Evolutionary conservation across 345 rosid species (phyloP).

Genomic region (Crucihimalaya himalaica): DNA sequence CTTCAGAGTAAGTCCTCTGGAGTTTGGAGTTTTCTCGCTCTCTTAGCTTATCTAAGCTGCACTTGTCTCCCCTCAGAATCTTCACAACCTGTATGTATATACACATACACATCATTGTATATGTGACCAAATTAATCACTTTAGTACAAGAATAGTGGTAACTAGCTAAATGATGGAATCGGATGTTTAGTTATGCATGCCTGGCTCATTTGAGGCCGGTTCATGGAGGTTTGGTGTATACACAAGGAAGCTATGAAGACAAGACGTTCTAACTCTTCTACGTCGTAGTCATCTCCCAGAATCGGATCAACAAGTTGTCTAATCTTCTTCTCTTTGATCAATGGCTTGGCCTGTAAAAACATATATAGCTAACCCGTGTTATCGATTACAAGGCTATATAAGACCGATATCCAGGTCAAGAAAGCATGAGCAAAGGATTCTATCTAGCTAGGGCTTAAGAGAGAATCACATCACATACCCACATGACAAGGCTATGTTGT

Average conservation of each 20-base stretch:
- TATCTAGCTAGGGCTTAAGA: constrained; percentile 4
- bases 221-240: constrained; percentile 53
- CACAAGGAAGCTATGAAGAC: constrained; percentile 61
- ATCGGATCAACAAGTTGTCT: constrained; percentile 68
- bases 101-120: not conserved
- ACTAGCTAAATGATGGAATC: not conserved
- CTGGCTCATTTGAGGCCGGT: constrained; percentile 84
- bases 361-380: not conserved
- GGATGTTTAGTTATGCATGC: constrained; percentile 41
- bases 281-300: constrained; percentile 52
- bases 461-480: constrained; percentile 58
- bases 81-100: constrained; percentile 50
- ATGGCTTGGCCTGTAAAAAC: constrained; percentile 65
- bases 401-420: not conserved
- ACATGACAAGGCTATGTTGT: constrained; percentile 86
- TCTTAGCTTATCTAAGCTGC: constrained; percentile 42
- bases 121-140: not conserved
- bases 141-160: not conserved
- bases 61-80: constrained; percentile 60
- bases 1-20: constrained; percentile 70
- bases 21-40: constrained; percentile 36
- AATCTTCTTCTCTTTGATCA: constrained; percentile 51
- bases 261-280: constrained; percentile 53
- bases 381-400: no score
- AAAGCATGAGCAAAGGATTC: constrained; percentile 13